Conservation (phyloP, 2,329 filamentous ascomycete species). For the Colletotrichum trifolii region DNA sequence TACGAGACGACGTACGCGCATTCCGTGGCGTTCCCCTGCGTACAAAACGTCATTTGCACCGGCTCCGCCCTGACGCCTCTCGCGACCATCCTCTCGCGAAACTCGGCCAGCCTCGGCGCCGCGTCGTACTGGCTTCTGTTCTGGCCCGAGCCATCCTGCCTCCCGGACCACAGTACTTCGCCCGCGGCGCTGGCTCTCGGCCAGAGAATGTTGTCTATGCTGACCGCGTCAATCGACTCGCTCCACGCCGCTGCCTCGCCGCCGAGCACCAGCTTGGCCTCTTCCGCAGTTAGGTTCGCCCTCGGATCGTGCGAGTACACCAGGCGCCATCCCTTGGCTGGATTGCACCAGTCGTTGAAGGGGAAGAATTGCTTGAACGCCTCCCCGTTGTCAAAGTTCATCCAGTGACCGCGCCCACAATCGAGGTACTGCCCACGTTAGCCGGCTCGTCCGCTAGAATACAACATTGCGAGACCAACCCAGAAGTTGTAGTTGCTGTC, state of each 20-base stretch:
- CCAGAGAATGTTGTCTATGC: slow-evolving; percentile 82
- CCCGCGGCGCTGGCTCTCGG: slow-evolving; percentile 78
- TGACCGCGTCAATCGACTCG: slow-evolving; percentile 81
- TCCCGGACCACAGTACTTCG: slow-evolving; percentile 84
- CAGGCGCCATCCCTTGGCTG: slow-evolving; percentile 83
- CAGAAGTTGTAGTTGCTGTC: slow-evolving; percentile 82
- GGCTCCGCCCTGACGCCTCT: slow-evolving; percentile 72
- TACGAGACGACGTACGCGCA: slow-evolving; percentile 30
- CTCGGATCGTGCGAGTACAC: slow-evolving; percentile 85
- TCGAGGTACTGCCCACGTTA: slow-evolving; percentile 74
- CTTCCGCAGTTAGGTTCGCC: slow-evolving; percentile 67
- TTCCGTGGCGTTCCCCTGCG: slow-evolving; percentile 61
- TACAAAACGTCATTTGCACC: slow-evolving; percentile 80
- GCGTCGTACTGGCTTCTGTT: slow-evolving; percentile 80
- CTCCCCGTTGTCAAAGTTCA: slow-evolving; percentile 73
- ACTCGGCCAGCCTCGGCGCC: slow-evolving; percentile 76
- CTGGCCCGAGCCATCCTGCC: slow-evolving; percentile 70
- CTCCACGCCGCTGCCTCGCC: slow-evolving; percentile 87
- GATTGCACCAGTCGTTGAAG: slow-evolving; percentile 84
- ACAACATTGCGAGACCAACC: slow-evolving; percentile 58
- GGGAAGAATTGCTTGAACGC: slow-evolving; percentile 68
- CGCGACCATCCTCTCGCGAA: slow-evolving; percentile 79
- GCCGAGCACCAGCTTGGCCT: slow-evolving; percentile 77
- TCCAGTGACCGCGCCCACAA: slow-evolving; percentile 83
- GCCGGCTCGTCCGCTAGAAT: background rate